Conservation (phyloP, 164 flowering plant genomes). For the Macadamia integrifolia region DNA sequence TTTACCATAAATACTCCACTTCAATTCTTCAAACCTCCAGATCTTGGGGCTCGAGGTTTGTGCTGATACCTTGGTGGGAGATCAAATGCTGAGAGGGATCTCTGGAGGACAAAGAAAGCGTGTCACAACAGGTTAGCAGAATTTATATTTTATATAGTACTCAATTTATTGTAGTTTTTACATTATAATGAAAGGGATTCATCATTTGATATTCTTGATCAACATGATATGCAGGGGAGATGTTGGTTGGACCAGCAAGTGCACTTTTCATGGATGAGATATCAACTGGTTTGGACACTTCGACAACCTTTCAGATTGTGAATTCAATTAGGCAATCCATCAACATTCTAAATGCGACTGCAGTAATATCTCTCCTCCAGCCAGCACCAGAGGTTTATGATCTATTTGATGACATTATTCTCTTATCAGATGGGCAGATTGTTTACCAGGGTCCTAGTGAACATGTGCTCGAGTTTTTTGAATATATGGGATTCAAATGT, state of each 20-base stretch:
- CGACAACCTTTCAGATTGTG: slow-evolving; percentile 71
- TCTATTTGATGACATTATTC: slow-evolving; percentile 19
- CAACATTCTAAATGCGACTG: slow-evolving; percentile 57
- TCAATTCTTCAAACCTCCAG: background rate
- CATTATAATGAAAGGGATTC: background rate
- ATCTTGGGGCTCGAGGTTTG: slow-evolving; percentile 12
- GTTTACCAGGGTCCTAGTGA: slow-evolving; percentile 53
- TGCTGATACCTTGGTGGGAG: slow-evolving; percentile 15
- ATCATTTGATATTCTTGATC: background rate
- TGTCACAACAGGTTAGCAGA: slow-evolving; percentile 4
- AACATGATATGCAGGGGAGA: slow-evolving; percentile 42
- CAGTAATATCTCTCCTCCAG: slow-evolving; percentile 49
- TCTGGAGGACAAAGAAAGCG: slow-evolving; percentile 7
- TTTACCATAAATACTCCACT: background rate
- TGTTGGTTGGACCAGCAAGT: slow-evolving; percentile 76
- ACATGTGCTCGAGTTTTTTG: slow-evolving; percentile 17
- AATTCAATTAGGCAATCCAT: slow-evolving; percentile 49
- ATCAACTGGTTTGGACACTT: slow-evolving; percentile 82
- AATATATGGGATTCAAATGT: slow-evolving; percentile 14
- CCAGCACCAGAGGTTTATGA: slow-evolving; percentile 58
- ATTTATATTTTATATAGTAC: background rate
- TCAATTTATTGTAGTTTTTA: background rate
- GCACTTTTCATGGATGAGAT: slow-evolving; percentile 87
- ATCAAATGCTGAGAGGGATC: slow-evolving; percentile 18
- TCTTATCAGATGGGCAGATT: slow-evolving; percentile 20